Evolutionary conservation across 352 stramenopile species (phyloP).

Genomic region (Pythium guiyangense): DNA sequence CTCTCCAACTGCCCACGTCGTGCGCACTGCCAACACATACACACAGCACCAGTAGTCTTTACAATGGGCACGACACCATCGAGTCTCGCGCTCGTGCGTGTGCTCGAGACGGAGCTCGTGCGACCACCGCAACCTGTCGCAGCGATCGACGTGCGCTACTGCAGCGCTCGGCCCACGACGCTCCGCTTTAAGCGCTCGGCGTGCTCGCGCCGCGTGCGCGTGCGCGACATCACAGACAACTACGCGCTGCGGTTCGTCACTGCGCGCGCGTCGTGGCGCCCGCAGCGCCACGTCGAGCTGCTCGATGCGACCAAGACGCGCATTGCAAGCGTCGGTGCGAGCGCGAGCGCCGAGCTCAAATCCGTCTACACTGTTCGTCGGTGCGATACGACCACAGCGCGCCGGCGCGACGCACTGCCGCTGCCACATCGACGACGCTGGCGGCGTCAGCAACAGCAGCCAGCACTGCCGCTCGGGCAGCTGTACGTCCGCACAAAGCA

Average conservation of each 20-base stretch:
- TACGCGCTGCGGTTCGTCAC: slow-evolving; percentile 3
- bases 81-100: background rate
- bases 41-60: background rate
- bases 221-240: slow-evolving; percentile 4
- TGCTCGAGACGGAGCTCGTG: slow-evolving; percentile 3
- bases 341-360: background rate
- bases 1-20: slow-evolving; percentile 1
- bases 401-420: too few species aligned
- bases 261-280: background rate
- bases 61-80: slow-evolving; percentile 3
- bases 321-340: background rate
- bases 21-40: background rate
- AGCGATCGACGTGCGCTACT: slow-evolving; percentile 1
- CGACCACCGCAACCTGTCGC: background rate
- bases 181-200: background rate
- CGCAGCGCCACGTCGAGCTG: background rate
- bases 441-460: background rate
- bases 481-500: slow-evolving; percentile 1
- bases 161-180: background rate
- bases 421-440: too few species aligned
- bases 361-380: background rate
- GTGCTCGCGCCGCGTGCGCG: background rate
- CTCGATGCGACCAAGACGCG: background rate
- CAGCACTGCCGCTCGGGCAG: background rate
- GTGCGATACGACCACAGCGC: too few species aligned